phyloP scores from a whole-genome alignment of 2,329 filamentous ascomycete genomes.

The Fusarium redolens region DNA sequence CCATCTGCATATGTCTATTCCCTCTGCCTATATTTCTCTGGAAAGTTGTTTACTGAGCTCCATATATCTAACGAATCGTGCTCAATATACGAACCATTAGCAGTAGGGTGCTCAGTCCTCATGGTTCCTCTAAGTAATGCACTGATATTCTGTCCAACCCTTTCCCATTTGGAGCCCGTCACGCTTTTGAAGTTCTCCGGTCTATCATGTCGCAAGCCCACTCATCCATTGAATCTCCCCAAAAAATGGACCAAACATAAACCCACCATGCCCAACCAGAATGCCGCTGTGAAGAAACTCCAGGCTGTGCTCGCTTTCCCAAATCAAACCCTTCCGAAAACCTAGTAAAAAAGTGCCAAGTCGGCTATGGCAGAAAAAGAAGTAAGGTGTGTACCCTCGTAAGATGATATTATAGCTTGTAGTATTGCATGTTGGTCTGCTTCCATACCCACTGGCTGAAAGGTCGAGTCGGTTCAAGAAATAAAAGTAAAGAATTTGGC shows the following conservation, averaged over 20 bases:
- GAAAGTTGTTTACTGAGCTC: background rate
- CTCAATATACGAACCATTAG: background rate
- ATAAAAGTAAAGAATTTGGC: constrained; percentile 7
- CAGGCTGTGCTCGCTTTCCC: constrained; percentile 38
- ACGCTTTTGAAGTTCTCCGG: background rate
- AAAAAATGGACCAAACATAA: background rate
- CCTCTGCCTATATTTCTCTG: background rate
- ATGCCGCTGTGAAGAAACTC: constrained; percentile 36
- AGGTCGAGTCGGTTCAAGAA: background rate
- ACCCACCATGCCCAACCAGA: constrained; percentile 14
- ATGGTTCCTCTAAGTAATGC: background rate
- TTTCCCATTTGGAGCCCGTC: background rate
- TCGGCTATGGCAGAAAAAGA: constrained; percentile 1
- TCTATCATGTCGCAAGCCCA: background rate
- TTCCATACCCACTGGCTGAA: background rate
- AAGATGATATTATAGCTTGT: constrained; percentile 28
- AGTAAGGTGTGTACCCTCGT: background rate
- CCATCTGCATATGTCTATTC: background rate
- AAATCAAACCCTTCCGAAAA: constrained; percentile 24
- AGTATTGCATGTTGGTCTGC: constrained; percentile 14
- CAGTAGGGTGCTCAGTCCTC: background rate
- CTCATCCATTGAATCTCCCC: background rate
- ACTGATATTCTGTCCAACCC: background rate
- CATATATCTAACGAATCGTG: background rate
- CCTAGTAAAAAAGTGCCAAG: constrained; percentile 10